A percentile compares a stretch with the other conserved stretches of the same genome.
Conservation (phyloP, 2,329 filamentous ascomycete species). For the Hirsutella thompsonii region DNA sequence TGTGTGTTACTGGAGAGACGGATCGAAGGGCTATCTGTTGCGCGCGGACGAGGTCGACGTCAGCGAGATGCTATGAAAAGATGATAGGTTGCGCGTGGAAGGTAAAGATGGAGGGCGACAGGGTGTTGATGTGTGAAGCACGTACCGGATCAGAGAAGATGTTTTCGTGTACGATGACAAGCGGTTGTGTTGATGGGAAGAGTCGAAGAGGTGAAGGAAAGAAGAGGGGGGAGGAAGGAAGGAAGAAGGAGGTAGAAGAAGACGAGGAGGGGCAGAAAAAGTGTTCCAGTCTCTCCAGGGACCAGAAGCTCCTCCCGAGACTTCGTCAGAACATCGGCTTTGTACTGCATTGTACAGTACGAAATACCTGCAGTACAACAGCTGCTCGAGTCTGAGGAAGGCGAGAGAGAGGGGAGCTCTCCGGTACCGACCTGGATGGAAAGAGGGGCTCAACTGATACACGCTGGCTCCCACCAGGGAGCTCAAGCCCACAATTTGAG, state of each 20-base stretch:
- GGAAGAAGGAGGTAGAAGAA: constrained; percentile 2
- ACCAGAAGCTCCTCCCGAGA: neutral
- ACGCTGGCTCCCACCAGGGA: too few relatives aligned
- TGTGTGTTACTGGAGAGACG: constrained; percentile 11
- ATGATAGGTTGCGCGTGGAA: too few relatives aligned
- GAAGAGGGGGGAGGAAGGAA: neutral
- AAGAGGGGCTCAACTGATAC: too few relatives aligned
- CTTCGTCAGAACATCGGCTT: too few relatives aligned
- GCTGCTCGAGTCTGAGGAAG: too few relatives aligned
- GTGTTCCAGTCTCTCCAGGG: neutral
- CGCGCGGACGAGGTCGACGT: neutral
- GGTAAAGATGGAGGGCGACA: neutral
- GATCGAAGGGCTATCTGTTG: neutral
- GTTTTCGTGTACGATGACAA: neutral
- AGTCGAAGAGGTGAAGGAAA: neutral
- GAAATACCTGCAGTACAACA: too few relatives aligned
- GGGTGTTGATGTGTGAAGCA: too few relatives aligned
- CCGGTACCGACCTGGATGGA: too few relatives aligned
- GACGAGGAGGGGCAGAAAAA: neutral
- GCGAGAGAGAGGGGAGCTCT: too few relatives aligned
- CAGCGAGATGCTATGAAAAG: neutral
- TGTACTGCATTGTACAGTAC: too few relatives aligned
- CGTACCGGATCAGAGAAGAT: neutral
- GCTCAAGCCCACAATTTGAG: too few relatives aligned
- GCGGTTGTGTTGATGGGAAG: neutral